Base-by-base conservation (phyloP, 2,329 filamentous ascomycete genomes). In the Aaosphaeria arxii region DNA sequence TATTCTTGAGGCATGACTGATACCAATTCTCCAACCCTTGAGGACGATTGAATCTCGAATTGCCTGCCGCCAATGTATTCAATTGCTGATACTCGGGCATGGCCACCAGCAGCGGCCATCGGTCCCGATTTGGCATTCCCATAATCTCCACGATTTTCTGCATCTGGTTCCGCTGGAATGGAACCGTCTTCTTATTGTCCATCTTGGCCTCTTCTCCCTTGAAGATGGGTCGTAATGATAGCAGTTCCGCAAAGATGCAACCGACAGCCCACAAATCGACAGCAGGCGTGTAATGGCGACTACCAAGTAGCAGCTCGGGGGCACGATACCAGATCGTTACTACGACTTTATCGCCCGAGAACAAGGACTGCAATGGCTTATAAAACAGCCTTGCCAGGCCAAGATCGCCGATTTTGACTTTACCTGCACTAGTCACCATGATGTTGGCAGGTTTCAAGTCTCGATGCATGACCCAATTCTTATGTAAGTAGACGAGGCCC, bases 271-370 rank as follows among this genome's bases (percentile, higher is more conserved):
- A 99, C 71, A 97, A 85, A 69, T 99, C 94, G 55, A 99, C 90
- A 24, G 94, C 92, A 0, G 94, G 91, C 0, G 94, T 97, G 73
- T 99, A 99, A 70, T 99, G 94, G n/a, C 89, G 83, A 43, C 87
- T 90, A 2, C 94, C 94, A 3, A 99, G 83, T 1, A 99, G 82
- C 4, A 99, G 79, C 70, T 99, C 94, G 0, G 94, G 94, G 0
- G 94, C 94, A 24, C 94, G 89, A 64, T 99, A 99, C 94, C 94
- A 99, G 54, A 99, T 99, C 0, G 94, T 99, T 11, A 99, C 94
- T 45, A 99, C 94, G 2, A 99, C 94, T 69, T 99, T 99, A 61
- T 99, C 94, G 45, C 94, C 94, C 13, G 84, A 88, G 71, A 94
- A 99, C 1, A 99, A 81, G 0, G 89, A 89, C 62, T 95, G 90